Evolutionary conservation across 768 basidiomycete genomes (phyloP), one percentile per base, ranked within the genome.

Genomic region (Mycena filopes): DNA sequence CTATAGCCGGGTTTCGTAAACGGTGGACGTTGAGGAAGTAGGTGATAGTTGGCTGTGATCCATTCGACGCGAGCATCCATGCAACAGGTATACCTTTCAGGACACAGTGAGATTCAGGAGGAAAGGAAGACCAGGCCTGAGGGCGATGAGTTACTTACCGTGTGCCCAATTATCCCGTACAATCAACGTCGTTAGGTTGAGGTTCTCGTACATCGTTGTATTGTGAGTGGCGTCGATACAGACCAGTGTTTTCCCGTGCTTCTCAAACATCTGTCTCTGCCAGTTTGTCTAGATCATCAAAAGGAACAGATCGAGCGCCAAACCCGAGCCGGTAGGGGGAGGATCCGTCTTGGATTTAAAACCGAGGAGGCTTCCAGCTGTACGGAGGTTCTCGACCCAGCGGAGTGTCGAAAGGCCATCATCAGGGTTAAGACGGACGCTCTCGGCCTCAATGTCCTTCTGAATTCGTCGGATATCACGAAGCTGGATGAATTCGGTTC

Each of bases 21-120:
- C 64, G 70, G 42, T 63, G 63, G 2, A 47, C 33, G 21, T 41
- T 41, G 1, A 71, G 31, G 43, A 71, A 70, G 55, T 54, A 69
- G 1, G 9, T 1, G 20, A 73, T 73, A 9, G 73, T 74, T 10
- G 66, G 54, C 31, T 72, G 59, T 1, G 59, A 67, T 3, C 51
- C 69, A 45, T 66, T 63, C 4, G 73, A 73, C 1, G 70, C 63
- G 1, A 73, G 43, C 73, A 74, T 72, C 70, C 71, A 74, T 0
- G 69, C 67, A 11, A 47, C 26, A 2, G 72, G 71, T 21, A 73
- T 67, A 0, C 73, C 70, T n/a, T n/a, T 61, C 3, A 33, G 6
- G 15, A 36, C 11, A 20, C 40, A 2, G 4, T 4, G 25, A 18
- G 12, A 54, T n/a, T 12, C 23, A 38, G 8, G 18, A 43, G 6